These are phyloP conservation scores for Podaxis mareebaensis DNA, from an alignment of 768 basidiomycete genomes.

Conservation along the genomic window DNA sequence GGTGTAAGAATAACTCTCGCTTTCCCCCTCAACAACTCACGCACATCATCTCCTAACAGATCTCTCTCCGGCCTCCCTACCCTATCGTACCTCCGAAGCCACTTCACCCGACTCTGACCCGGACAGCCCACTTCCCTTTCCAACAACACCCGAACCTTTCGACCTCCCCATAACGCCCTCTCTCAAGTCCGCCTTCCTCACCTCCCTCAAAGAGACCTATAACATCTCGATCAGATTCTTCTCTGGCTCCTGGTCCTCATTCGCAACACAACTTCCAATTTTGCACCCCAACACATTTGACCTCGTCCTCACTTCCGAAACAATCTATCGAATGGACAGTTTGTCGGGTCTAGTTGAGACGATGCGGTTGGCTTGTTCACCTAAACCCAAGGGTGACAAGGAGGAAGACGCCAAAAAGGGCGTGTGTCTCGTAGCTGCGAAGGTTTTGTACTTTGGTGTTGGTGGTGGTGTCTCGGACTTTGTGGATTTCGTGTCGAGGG, in stretches of 20 bases:
- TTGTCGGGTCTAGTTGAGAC: conserved; percentile 60
- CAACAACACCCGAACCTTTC: conserved; percentile 35
- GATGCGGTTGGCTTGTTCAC: conserved; percentile 40
- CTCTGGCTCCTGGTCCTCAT: conserved; percentile 71
- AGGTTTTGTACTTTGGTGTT: conserved; percentile 93
- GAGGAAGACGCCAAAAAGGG: conserved; percentile 1
- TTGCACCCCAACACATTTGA: conserved; percentile 50
- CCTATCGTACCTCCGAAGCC: conserved; percentile 38
- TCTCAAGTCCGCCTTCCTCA: conserved; percentile 64
- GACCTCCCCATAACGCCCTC: conserved; percentile 68
- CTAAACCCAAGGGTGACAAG: background rate
- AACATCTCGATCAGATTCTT: conserved; percentile 72
- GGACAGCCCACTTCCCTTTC: conserved; percentile 25
- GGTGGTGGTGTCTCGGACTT: conserved; percentile 83
- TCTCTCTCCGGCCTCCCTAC: conserved; percentile 55
- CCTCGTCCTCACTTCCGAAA: conserved; percentile 86
- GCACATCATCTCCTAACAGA: conserved; percentile 38
- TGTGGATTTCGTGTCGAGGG: conserved; percentile 57
- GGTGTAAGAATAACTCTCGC: conserved; percentile 59
- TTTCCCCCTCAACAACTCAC: background rate
- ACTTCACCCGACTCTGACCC: conserved; percentile 28
- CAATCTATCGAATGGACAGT: conserved; percentile 77
- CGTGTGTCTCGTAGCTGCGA: conserved; percentile 80
- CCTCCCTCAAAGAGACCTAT: conserved; percentile 48
- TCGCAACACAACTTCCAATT: conserved; percentile 41